Evolutionary conservation across 2,329 filamentous ascomycete genomes (phyloP), one percentile per base, ranked within the genome.

Genomic region (Sporothrix phasma): DNA sequence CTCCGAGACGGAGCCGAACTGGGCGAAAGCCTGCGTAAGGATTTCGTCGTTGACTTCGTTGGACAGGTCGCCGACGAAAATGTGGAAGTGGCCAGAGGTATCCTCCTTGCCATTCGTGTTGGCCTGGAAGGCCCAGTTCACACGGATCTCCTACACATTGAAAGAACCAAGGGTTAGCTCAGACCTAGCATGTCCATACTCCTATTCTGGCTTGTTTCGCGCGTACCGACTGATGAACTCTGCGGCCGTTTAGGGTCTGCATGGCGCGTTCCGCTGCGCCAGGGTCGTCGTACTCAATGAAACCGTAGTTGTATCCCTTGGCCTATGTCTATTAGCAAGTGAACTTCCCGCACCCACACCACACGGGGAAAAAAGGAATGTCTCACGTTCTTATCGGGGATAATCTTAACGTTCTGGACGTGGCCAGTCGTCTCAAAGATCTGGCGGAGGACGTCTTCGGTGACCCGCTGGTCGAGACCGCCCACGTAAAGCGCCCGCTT

Each of bases 101-200:
- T 99, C 94, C 77, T 99, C 94, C 79, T 97, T 99, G 81, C 85
- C 94, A 31, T 85, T 81, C 65, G 85, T 93, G 81, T 96, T 99
- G 69, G 93, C 94, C 80, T 99, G 94, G 73, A 99, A 99, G 24
- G 94, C 94, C 94, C 94, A 99, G 81, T 99, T 99, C 72, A 99
- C 94, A 64, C 92, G 90, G 68, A 99, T 99, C 82, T 99, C 94
- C 91, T 96, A 73, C 11, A 53, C 0, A 63, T 19, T 46, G 19
- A 43, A 22, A 1, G 3, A 6, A 3, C n/a, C n/a, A n/a, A n/a
- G n/a, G 41, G 34, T 66, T 37, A 65, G 56, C 49, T 37, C 15
- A 22, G 31, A 19, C 19, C 45, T 3, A 13, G 31, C 37, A 24
- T 3, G n/a, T 24, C 34, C n/a, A 17, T 43, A n/a, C 7, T 6